Evolutionary conservation across 345 rosid genomes (phyloP), one percentile per base, ranked within the genome.

Genomic region (Anacardium occidentale): DNA sequence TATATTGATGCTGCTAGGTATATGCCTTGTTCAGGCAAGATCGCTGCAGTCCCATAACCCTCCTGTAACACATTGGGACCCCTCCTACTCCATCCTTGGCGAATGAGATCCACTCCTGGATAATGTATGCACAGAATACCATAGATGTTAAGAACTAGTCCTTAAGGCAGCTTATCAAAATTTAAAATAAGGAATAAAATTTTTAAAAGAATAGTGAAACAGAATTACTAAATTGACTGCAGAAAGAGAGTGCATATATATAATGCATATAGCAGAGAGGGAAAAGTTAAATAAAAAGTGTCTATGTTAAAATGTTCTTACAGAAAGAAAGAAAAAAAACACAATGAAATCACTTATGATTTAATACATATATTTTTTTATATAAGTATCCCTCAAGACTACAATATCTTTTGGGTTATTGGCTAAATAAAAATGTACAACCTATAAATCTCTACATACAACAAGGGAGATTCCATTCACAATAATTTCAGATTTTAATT

Each of bases 21-120:
- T 80, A 95, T 88, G 80, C 99, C 99, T 84, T 89, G 99, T 85
- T 95, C 98, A 78, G 98, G 98, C 82, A 93, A 87, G 79, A 95
- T 87, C 74, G 99, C 82, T 47, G 98, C 91, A 87, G 99, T 89
- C 20, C 99, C 99, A 80, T 93, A 95, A 74, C 97, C 97, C 90
- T 95, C 98, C 79, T 93, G 93, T 65, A 80, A 76, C 42, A 86
- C 89, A 87, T 87, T 89, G 56, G 96, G 74, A 77, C 90, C 89
- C 83, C 81, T 95, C 85, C 85, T 87, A 76, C 78, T 90, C 99
- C 99, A 95, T 76, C 99, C 97, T 85, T 89, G 96, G 75, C 89
- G 89, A 78, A 89, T 81, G 68, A 89, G 88, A 79, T 88, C 92
- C 78, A 64, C 89, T 79, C 91, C 97, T 91, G 80, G 55, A 66